A percentile compares a stretch with the other conserved stretches of the same genome.
Conservation (phyloP, 805 yeast genomes). For the Brettanomyces anomalus region DNA sequence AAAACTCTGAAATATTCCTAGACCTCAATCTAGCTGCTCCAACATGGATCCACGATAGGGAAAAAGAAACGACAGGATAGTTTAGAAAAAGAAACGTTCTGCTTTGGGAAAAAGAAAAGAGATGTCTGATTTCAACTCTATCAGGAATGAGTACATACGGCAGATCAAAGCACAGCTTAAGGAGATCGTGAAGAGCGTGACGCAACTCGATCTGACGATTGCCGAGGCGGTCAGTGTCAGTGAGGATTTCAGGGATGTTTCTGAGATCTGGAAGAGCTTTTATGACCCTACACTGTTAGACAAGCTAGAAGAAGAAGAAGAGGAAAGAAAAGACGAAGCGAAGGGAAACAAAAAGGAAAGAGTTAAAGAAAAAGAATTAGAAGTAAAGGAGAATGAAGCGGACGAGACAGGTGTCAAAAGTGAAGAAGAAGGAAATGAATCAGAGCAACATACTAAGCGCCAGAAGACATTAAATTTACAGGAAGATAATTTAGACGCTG, state of each 20-base stretch:
- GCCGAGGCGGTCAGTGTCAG: slow-evolving; percentile 5
- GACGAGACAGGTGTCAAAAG: too few species aligned
- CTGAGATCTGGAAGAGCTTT: slow-evolving; percentile 15
- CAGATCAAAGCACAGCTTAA: slow-evolving; percentile 5
- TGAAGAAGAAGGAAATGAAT: too few species aligned
- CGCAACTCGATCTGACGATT: slow-evolving; percentile 8
- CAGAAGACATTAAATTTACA: too few species aligned
- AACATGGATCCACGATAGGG: too few species aligned
- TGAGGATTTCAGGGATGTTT: slow-evolving; percentile 8
- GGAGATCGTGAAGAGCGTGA: slow-evolving; percentile 6
- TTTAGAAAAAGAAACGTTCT: too few species aligned
- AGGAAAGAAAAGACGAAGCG: slow-evolving; percentile 2
- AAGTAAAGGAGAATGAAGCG: too few species aligned
- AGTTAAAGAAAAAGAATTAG: background rate
- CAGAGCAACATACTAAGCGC: too few species aligned
- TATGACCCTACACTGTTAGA: slow-evolving; percentile 15
- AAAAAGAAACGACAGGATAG: too few species aligned
- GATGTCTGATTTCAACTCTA: background rate
- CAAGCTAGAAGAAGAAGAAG: background rate
- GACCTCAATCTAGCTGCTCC: too few species aligned
- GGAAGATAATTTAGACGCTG: background rate
- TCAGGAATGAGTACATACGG: background rate
- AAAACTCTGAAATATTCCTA: too few species aligned
- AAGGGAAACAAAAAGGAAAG: background rate
- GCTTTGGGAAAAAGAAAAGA: too few species aligned